These are phyloP conservation scores for Hordeum pubiflorum DNA, from an alignment of 202 grass and related monocot species.

Conservation along the genomic window DNA sequence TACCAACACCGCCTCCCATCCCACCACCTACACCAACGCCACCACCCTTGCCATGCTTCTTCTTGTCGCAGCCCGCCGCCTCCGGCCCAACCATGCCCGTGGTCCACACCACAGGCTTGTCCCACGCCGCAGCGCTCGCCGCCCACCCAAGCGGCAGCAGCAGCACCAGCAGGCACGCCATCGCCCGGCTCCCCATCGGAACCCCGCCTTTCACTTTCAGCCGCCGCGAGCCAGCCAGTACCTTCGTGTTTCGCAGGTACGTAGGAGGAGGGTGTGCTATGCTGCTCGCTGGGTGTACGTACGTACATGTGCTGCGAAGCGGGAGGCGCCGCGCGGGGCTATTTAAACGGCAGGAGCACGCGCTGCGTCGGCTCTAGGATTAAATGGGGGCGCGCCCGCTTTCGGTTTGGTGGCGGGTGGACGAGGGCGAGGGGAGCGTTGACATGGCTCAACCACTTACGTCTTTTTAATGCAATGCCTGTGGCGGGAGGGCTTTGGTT, in stretches of 20 bases:
- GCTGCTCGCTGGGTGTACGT: neutral
- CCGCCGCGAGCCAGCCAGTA: neutral
- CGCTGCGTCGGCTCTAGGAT: neutral
- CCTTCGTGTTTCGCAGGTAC: neutral
- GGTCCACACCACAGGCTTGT: neutral
- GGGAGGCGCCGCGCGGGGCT: neutral
- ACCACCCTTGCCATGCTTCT: constrained; percentile 11
- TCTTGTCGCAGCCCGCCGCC: constrained; percentile 39
- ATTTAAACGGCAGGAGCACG: constrained; percentile 17
- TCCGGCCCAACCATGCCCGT: neutral
- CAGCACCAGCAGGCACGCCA: neutral
- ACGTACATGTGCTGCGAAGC: neutral
- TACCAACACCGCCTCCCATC: neutral
- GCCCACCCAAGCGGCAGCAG: constrained; percentile 4
- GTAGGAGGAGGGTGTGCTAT: too few relatives aligned
- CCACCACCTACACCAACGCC: neutral
- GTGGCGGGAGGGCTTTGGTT: constrained; percentile 7
- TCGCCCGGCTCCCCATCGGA: neutral
- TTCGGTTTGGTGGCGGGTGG: constrained; percentile 10
- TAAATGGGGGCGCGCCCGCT: neutral
- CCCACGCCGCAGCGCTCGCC: neutral
- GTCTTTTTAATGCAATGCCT: neutral
- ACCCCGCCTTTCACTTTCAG: neutral
- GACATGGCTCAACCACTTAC: neutral
- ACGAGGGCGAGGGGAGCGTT: constrained; percentile 9